Percentiles rank a stretch among this genome's conserved stretches.
Evolutionary conservation across 2,329 filamentous ascomycete species (phyloP).

Genomic region (Emericellopsis atlantica): DNA sequence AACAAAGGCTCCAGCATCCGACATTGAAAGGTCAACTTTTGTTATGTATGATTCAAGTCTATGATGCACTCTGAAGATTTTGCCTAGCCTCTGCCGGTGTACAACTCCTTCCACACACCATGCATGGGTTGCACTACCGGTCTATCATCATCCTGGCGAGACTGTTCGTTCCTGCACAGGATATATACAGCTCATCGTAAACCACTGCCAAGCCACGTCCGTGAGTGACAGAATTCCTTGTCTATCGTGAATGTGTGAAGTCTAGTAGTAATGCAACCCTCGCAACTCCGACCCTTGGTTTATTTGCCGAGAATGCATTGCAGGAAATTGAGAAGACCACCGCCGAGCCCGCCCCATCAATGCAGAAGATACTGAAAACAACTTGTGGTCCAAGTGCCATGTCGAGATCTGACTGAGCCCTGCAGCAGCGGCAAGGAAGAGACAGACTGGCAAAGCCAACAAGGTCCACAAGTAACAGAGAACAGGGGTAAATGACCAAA

Average conservation of each 20-base stretch:
- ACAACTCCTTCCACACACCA: too few species aligned
- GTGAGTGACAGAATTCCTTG: conserved; percentile 2
- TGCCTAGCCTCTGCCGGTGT: too few species aligned
- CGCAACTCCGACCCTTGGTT: conserved; percentile 13
- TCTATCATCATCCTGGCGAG: too few species aligned
- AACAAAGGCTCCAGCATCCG: too few species aligned
- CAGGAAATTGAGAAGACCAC: conserved; percentile 4
- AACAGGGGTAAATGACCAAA: conserved; percentile 13
- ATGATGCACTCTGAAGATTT: too few species aligned
- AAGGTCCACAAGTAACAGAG: conserved; percentile 7
- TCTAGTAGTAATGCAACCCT: conserved; percentile 12
- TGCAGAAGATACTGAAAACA: conserved; percentile 1
- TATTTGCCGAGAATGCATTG: conserved; percentile 10
- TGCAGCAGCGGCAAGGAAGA: too few species aligned
- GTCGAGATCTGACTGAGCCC: too few species aligned
- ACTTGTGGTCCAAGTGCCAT: not conserved
- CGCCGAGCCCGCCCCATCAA: conserved; percentile 2
- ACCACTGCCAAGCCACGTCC: not conserved
- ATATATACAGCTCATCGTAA: not conserved
- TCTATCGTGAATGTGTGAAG: conserved; percentile 12
- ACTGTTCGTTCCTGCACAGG: too few species aligned
- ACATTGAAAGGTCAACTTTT: too few species aligned
- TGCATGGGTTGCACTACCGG: too few species aligned
- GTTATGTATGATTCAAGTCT: too few species aligned
- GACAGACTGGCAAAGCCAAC: too few species aligned